phyloP scores from a whole-genome alignment of 108 stramenopile species.

The Cyclotella atomus region DNA sequence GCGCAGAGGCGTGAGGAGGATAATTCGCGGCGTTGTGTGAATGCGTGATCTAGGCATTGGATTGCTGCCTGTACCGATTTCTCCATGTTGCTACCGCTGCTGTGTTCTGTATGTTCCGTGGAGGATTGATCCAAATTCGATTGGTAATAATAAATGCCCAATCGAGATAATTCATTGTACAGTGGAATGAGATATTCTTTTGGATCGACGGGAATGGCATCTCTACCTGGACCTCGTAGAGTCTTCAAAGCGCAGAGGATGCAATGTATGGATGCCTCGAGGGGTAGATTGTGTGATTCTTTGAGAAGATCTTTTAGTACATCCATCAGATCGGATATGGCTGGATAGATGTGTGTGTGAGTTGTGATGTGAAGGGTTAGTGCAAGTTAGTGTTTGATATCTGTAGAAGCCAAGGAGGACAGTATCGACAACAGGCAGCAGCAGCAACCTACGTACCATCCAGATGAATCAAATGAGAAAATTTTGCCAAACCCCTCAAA shows the following conservation, averaged over 20 bases:
- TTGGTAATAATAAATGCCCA: constrained; percentile 12
- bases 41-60: constrained; percentile 74
- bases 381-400: no score
- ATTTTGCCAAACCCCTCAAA: constrained; percentile 84
- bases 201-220: constrained; percentile 75
- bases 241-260: constrained; percentile 84
- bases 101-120: background rate
- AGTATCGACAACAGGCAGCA: no score
- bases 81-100: constrained; percentile 7
- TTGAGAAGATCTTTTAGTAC: constrained; percentile 76
- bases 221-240: constrained; percentile 82
- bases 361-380: no score
- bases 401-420: no score
- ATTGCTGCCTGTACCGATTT: constrained; percentile 56
- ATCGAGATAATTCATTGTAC: constrained; percentile 65
- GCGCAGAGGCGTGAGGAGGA: constrained; percentile 76
- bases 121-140: background rate
- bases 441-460: constrained; percentile 8
- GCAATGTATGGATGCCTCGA: constrained; percentile 82
- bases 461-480: constrained; percentile 81
- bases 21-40: constrained; percentile 80
- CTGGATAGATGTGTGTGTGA: constrained; percentile 16
- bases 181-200: constrained; percentile 86
- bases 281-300: constrained; percentile 63
- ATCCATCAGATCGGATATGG: constrained; percentile 77